A percentile compares a stretch with the other conserved stretches of the same genome.
Conservation (phyloP, 371 early-diverging fungal genomes). For the Apophysomyces variabilis region DNA sequence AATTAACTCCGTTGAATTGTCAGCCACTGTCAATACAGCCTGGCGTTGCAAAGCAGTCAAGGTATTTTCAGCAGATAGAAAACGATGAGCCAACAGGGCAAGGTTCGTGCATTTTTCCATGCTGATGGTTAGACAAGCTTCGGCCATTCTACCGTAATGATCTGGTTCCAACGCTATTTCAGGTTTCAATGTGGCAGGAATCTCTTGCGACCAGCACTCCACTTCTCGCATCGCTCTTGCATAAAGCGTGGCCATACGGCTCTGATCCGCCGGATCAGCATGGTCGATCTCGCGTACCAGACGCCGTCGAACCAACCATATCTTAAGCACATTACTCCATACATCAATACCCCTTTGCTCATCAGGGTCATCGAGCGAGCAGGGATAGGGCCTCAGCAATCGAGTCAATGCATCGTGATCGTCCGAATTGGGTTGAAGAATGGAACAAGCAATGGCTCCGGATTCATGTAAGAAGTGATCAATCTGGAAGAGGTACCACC, state of each 20-base stretch:
- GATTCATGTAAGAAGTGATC: constrained; percentile 37
- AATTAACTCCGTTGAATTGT: constrained; percentile 28
- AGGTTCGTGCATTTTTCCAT: constrained; percentile 37
- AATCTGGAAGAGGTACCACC: constrained; percentile 43
- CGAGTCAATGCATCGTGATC: constrained; percentile 25
- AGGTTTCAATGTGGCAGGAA: constrained; percentile 21
- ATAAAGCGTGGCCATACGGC: constrained; percentile 18
- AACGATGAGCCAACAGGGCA: constrained; percentile 23
- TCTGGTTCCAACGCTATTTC: constrained; percentile 13
- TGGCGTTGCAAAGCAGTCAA: constrained; percentile 22
- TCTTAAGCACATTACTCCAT: constrained; percentile 33
- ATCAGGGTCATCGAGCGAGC: constrained; percentile 32
- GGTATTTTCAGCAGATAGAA: constrained; percentile 11
- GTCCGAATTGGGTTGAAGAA: constrained; percentile 32
- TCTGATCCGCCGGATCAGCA: constrained; percentile 13
- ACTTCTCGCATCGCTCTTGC: constrained; percentile 10
- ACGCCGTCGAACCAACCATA: constrained; percentile 33
- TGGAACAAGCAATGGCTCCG: constrained; percentile 27
- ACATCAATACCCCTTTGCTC: constrained; percentile 26
- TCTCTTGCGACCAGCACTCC: constrained; percentile 16
- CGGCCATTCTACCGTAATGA: constrained; percentile 16
- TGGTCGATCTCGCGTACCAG: constrained; percentile 25
- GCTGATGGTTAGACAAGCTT: constrained; percentile 22
- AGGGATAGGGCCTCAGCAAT: constrained; percentile 26
- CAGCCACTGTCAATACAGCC: constrained; percentile 26